Conservation (phyloP, 2,329 filamentous ascomycete species). For the Pezizomycotina sp. region DNA sequence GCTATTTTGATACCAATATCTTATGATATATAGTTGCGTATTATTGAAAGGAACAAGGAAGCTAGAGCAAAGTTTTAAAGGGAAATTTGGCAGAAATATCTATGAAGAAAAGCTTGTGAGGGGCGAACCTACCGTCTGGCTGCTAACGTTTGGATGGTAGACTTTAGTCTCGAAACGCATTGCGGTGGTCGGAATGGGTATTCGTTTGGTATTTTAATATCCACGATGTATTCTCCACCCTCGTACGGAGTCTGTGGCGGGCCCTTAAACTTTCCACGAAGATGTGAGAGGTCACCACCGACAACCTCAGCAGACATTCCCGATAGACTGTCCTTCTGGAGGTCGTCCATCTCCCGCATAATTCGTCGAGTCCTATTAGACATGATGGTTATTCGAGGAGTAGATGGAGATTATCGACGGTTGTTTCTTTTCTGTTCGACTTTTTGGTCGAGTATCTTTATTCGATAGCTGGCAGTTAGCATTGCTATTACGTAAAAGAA, state of each 20-base stretch:
- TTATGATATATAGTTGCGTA: neutral
- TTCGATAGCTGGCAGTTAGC: no score
- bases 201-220: conserved; percentile 70
- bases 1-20: conserved; percentile 1
- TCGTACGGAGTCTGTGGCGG: conserved; percentile 90
- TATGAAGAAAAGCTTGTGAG: conserved; percentile 5
- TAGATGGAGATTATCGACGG: no score
- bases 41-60: conserved; percentile 2
- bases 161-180: conserved; percentile 90
- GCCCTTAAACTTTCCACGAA: conserved; percentile 67
- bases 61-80: conserved; percentile 7
- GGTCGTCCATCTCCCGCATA: conserved; percentile 60
- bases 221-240: conserved; percentile 63
- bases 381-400: no score
- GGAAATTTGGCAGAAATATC: conserved; percentile 5
- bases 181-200: conserved; percentile 87
- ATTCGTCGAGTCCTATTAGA: conserved; percentile 44
- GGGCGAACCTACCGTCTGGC: conserved; percentile 54
- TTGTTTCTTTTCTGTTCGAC: no score
- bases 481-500: no score
- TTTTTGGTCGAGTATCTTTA: no score
- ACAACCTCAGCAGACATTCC: conserved; percentile 55
- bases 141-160: conserved; percentile 96
- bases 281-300: conserved; percentile 57
- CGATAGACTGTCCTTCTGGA: conserved; percentile 56